Percentiles rank a stretch among this genome's conserved stretches.
phyloP scores from a whole-genome alignment of 2,329 filamentous ascomycete genomes.

The Elsinoe ampelina region DNA sequence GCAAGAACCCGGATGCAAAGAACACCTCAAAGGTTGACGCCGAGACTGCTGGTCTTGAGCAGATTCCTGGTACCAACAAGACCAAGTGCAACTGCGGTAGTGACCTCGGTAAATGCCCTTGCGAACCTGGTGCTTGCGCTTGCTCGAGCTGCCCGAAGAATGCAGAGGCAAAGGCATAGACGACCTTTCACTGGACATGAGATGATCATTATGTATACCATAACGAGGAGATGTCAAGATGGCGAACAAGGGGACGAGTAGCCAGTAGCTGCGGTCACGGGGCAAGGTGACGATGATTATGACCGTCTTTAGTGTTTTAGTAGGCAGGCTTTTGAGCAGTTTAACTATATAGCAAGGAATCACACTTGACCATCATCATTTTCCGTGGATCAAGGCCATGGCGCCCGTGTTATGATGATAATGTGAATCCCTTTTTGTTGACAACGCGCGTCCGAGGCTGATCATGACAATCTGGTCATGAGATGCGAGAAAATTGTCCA shows the following conservation, averaged over 20 bases:
- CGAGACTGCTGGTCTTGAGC: constrained; percentile 31
- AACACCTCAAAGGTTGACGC: constrained; percentile 16
- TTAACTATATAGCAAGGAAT: background rate
- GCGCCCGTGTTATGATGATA: too few species aligned
- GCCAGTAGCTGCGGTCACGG: background rate
- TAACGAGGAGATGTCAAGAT: background rate
- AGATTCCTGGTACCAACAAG: constrained; percentile 43
- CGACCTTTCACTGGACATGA: background rate
- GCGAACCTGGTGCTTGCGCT: constrained; percentile 37
- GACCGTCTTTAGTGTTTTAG: constrained; percentile 3
- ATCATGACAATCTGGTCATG: constrained; percentile 8
- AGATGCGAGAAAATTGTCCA: constrained; percentile 1
- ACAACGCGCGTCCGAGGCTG: background rate
- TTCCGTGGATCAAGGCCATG: background rate
- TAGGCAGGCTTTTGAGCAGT: background rate
- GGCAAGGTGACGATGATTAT: background rate
- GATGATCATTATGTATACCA: background rate
- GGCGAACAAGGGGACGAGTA: background rate
- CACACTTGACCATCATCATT: background rate
- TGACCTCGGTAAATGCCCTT: constrained; percentile 37
- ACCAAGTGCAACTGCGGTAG: constrained; percentile 44
- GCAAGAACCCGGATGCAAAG: constrained; percentile 35
- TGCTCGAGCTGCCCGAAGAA: constrained; percentile 23
- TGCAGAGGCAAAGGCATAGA: constrained; percentile 9
- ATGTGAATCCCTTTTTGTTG: background rate